phyloP scores from a whole-genome alignment of 495 filamentous ascomycete species.

The Hypoxylon perforatum region DNA sequence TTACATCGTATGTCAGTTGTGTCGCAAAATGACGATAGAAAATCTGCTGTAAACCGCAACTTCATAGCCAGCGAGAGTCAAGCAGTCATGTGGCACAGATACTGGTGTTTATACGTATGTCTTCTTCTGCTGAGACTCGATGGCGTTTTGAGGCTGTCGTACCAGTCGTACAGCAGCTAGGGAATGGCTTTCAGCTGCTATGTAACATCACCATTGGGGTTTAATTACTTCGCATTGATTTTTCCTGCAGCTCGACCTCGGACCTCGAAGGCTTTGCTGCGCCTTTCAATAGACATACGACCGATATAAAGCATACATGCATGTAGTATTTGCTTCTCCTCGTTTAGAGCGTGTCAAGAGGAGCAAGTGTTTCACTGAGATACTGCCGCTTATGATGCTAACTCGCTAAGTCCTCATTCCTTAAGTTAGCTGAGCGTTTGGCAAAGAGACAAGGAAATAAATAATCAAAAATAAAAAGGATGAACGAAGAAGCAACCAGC shows the following conservation, averaged over 20 bases:
- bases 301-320: not conserved
- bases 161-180: conserved; percentile 17
- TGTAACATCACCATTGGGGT: conserved; percentile 4
- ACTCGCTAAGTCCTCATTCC: not conserved
- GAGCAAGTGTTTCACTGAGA: conserved; percentile 15
- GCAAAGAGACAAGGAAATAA: conserved; percentile 7
- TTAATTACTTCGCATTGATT: not conserved
- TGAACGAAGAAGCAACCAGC: conserved; percentile 1
- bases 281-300: not conserved
- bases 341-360: not conserved
- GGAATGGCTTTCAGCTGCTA: conserved; percentile 3
- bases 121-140: not conserved
- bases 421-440: not conserved
- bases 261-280: not conserved
- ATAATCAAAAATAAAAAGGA: conserved; percentile 11
- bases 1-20: too few species aligned
- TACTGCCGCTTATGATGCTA: conserved; percentile 24
- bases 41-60: too few species aligned
- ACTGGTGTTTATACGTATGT: conserved; percentile 5
- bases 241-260: not conserved
- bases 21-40: too few species aligned
- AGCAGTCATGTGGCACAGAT: not conserved
- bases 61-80: too few species aligned
- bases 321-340: not conserved
- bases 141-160: conserved; percentile 23